Evolutionary conservation across 1,284 basidiomycete species (phyloP).

Genomic region (Naganishia sp.): DNA sequence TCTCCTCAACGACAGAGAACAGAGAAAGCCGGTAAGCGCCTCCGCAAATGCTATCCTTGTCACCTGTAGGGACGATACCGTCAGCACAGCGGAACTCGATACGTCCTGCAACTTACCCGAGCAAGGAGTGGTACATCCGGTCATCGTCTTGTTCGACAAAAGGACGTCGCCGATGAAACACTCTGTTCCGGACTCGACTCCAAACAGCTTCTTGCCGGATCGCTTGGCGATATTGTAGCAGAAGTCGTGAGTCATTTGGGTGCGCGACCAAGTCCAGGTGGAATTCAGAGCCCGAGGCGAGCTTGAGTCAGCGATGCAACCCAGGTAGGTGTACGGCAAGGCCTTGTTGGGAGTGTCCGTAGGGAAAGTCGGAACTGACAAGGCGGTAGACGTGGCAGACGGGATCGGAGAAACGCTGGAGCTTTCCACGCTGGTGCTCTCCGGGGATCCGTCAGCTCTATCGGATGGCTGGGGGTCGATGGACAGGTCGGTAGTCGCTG

Average conservation of each 20-base stretch:
- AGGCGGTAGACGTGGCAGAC: background rate
- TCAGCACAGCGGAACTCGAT: background rate
- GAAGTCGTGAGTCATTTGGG: slow-evolving; percentile 34
- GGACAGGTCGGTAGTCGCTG: background rate
- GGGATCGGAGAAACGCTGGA: background rate
- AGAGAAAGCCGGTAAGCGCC: background rate
- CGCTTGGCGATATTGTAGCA: slow-evolving; percentile 28
- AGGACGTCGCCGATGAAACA: slow-evolving; percentile 39
- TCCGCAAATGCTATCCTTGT: background rate
- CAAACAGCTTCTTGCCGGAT: slow-evolving; percentile 35
- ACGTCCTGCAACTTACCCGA: slow-evolving; percentile 5
- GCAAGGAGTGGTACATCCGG: slow-evolving; percentile 34
- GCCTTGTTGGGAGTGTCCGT: background rate
- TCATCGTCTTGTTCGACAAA: slow-evolving; percentile 26
- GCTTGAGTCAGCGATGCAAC: slow-evolving; percentile 3
- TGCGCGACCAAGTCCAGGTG: slow-evolving; percentile 23
- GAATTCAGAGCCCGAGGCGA: background rate
- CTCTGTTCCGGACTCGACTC: slow-evolving; percentile 36
- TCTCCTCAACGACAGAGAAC: background rate
- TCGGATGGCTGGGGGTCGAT: background rate
- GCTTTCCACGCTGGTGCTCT: background rate
- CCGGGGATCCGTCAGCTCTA: background rate
- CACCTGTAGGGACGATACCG: background rate
- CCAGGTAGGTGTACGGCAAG: background rate
- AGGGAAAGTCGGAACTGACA: background rate